Conservation (phyloP, 106 monocot genomes). For the Dendrobium chrysotoxum region DNA sequence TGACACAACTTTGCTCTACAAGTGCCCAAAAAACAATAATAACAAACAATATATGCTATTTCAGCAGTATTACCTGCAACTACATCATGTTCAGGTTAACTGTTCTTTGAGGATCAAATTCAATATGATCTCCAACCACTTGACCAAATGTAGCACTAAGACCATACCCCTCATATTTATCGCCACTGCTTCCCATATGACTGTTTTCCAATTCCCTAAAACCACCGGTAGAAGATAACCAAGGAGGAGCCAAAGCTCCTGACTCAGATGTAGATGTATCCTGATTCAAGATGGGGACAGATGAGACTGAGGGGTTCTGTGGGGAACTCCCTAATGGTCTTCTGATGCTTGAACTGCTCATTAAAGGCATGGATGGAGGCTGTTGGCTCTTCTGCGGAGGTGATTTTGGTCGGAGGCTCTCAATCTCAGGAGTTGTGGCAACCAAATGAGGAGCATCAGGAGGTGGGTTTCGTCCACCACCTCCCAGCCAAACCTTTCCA, state of each 20-base stretch:
- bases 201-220: conserved; percentile 25
- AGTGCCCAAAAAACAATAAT: not conserved
- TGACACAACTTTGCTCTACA: not conserved
- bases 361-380: conserved; percentile 30
- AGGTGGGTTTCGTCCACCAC: conserved; percentile 85
- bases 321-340: conserved; percentile 57
- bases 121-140: conserved; percentile 32
- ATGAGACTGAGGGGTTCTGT: conserved; percentile 29
- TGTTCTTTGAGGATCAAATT: conserved; percentile 34
- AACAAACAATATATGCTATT: not conserved
- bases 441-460: conserved; percentile 92
- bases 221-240: conserved; percentile 21
- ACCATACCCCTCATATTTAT: conserved; percentile 37
- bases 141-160: conserved; percentile 23
- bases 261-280: conserved; percentile 30
- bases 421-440: conserved; percentile 83
- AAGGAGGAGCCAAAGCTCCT: conserved; percentile 20
- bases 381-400: conserved; percentile 80
- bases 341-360: conserved; percentile 46
- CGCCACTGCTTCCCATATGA: conserved; percentile 13
- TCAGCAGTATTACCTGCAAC: not conserved
- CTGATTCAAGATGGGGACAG: conserved; percentile 17
- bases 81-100: conserved; percentile 8
- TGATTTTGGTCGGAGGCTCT: conserved; percentile 78
- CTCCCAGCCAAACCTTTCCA: conserved; percentile 96